These are phyloP conservation scores for Epicoccum sorghinum DNA, from an alignment of 2,329 filamentous ascomycete species.

Conservation along the genomic window DNA sequence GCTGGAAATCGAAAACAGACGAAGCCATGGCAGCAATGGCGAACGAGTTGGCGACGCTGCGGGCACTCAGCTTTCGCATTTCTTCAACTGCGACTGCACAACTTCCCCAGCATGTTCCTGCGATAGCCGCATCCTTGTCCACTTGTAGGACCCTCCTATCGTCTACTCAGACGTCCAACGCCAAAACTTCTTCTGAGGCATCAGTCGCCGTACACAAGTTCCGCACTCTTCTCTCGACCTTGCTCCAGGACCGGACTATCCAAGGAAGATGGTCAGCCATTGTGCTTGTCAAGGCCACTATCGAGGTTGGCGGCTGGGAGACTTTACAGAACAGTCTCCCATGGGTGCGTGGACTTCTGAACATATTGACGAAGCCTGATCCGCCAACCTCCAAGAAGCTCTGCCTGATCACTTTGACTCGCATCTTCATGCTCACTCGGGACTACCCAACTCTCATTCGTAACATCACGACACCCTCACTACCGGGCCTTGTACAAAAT, in stretches of 20 bases:
- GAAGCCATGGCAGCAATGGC: conserved; percentile 34
- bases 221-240: conserved; percentile 75
- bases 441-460: conserved; percentile 81
- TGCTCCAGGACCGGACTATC: conserved; percentile 76
- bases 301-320: conserved; percentile 87
- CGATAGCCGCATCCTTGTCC: conserved; percentile 64
- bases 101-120: conserved; percentile 74
- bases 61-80: conserved; percentile 68
- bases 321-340: conserved; percentile 72
- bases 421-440: conserved; percentile 83
- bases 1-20: background rate
- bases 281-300: conserved; percentile 76
- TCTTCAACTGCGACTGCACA: conserved; percentile 73
- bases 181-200: conserved; percentile 68
- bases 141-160: conserved; percentile 68
- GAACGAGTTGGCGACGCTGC: conserved; percentile 39
- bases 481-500: conserved; percentile 75
- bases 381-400: conserved; percentile 76
- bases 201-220: conserved; percentile 79
- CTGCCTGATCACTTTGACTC: conserved; percentile 75
- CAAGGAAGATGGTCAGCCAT: conserved; percentile 80
- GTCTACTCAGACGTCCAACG: conserved; percentile 60
- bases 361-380: conserved; percentile 80
- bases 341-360: conserved; percentile 79
- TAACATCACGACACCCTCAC: conserved; percentile 83